A percentile compares a stretch with the other conserved stretches of the same genome.
Conservation (phyloP, 1,139 yeast genomes). For the Blastobotrys arbuscula region DNA sequence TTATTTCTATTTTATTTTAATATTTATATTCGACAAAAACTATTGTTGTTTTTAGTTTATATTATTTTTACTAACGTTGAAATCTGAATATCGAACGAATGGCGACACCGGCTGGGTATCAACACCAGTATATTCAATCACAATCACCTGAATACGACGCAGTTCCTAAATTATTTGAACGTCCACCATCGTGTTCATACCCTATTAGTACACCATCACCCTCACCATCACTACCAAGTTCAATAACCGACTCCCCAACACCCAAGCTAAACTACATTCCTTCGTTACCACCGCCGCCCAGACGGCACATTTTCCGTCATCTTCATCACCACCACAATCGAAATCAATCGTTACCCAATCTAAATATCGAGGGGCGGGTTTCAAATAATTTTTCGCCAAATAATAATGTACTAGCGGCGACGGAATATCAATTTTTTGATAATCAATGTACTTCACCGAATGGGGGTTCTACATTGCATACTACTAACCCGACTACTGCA, state of each 20-base stretch:
- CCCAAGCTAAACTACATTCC: conserved; percentile 5
- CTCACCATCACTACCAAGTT: not conserved
- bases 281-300: conserved; percentile 5
- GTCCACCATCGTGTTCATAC: not conserved
- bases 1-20: too few species aligned
- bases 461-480: not conserved
- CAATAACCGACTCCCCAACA: not conserved
- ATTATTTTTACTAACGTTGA: too few species aligned
- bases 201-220: not conserved
- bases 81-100: too few species aligned
- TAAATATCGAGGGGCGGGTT: conserved; percentile 11
- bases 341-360: conserved; percentile 9
- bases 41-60: too few species aligned
- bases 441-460: conserved; percentile 1
- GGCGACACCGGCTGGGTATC: not conserved
- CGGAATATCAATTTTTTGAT: not conserved
- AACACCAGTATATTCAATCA: not conserved
- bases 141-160: not conserved
- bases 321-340: conserved; percentile 2
- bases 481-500: not conserved
- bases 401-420: too few species aligned
- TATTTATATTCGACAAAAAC: too few species aligned
- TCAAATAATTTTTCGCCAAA: too few species aligned
- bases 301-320: not conserved
- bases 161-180: conserved; percentile 1